These are phyloP conservation scores for Aspergillus amoenus DNA, from an alignment of 2,329 filamentous ascomycete genomes.

Conservation along the genomic window DNA sequence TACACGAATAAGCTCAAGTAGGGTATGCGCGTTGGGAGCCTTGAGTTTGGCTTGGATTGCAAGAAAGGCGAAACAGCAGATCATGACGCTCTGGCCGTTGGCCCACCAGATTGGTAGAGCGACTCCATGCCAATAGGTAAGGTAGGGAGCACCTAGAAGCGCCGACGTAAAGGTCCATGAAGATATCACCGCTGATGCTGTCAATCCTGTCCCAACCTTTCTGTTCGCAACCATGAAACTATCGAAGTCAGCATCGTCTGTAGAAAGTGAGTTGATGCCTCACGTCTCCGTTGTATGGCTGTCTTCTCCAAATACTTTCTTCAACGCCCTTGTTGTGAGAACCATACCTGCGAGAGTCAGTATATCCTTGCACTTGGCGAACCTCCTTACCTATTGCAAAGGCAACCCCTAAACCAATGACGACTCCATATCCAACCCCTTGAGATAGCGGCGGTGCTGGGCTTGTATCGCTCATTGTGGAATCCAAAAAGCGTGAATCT, in stretches of 20 bases:
- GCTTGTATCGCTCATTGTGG: too few species aligned
- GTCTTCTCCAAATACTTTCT: conserved; percentile 1
- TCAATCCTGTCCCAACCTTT: background rate
- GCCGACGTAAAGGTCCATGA: background rate
- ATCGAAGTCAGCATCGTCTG: conserved; percentile 20
- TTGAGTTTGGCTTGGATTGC: conserved; percentile 45
- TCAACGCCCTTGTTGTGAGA: background rate
- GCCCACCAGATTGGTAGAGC: background rate
- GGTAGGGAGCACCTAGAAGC: background rate
- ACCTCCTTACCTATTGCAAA: too few species aligned
- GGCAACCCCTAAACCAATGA: too few species aligned
- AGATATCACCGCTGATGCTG: conserved; percentile 1
- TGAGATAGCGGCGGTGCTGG: too few species aligned
- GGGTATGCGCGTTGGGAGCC: conserved; percentile 44
- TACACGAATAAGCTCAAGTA: conserved; percentile 43
- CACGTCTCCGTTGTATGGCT: background rate
- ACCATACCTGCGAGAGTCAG: background rate
- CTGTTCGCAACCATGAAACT: conserved; percentile 1
- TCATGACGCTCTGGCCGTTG: conserved; percentile 38
- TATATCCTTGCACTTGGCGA: too few species aligned
- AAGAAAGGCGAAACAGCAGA: conserved; percentile 43
- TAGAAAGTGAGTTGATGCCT: conserved; percentile 30
- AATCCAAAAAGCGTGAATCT: too few species aligned
- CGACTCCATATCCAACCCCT: too few species aligned
- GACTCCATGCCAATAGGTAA: background rate